Conservation (phyloP, 2,329 filamentous ascomycete genomes). For the Sclerotinia trifoliorum region DNA sequence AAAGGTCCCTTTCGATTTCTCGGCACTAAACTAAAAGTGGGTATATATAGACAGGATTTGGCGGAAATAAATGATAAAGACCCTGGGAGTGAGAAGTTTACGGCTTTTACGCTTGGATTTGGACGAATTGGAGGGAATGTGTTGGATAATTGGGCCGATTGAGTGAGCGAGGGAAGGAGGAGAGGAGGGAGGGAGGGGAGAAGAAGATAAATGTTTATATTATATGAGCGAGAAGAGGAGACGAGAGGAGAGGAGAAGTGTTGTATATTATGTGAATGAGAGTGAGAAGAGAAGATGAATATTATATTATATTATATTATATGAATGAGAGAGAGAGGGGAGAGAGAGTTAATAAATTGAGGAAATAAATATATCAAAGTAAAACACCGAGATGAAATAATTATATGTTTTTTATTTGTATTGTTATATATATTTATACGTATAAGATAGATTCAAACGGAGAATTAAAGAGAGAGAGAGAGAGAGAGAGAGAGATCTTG, state of each 20-base stretch:
- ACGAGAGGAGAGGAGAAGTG: no score
- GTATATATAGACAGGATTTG: not conserved
- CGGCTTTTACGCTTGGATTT: not conserved
- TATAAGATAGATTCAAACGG: no score
- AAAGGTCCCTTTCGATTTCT: not conserved
- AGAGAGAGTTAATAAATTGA: not conserved
- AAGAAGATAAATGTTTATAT: no score
- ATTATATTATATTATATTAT: no score
- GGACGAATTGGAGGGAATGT: not conserved
- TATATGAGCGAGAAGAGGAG: no score
- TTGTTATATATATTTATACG: no score
- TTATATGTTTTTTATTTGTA: not conserved
- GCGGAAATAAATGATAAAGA: not conserved
- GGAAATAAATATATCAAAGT: not conserved
- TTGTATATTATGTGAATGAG: no score
- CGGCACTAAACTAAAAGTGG: conserved; percentile 1
- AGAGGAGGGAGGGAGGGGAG: no score
- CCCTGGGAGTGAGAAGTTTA: not conserved
- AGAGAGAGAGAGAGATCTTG: not conserved
- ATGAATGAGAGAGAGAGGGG: no score
- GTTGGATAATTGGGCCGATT: not conserved
- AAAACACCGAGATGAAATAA: not conserved
- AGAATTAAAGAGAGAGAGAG: no score
- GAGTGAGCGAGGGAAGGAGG: no score
- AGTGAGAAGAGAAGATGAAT: no score